phyloP scores from a whole-genome alignment of 2,329 filamentous ascomycete genomes.

The Colletotrichum sp. region DNA sequence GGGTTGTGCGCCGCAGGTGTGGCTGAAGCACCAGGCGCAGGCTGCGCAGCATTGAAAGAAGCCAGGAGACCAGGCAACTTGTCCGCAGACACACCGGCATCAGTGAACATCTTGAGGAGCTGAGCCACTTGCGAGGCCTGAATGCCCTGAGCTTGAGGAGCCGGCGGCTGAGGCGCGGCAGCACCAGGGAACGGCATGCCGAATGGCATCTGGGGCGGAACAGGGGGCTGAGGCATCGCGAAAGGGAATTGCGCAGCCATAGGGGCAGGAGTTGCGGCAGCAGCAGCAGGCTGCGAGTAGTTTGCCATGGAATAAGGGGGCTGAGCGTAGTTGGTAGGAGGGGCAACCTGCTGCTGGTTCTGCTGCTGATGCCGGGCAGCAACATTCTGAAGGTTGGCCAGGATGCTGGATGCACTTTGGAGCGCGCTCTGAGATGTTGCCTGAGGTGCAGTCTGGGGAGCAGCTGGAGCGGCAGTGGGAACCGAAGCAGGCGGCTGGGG shows the following conservation, averaged over 20 bases:
- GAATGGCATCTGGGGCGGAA: constrained; percentile 26
- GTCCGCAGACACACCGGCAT: constrained; percentile 78
- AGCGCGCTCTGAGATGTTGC: constrained; percentile 29
- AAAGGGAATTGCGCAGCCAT: constrained; percentile 41
- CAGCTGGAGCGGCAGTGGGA: constrained; percentile 23
- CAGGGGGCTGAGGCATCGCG: constrained; percentile 35
- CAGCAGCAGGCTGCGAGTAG: constrained; percentile 65
- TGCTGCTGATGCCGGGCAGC: background rate
- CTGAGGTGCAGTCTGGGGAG: constrained; percentile 11
- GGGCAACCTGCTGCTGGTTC: background rate
- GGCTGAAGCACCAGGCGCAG: constrained; percentile 46
- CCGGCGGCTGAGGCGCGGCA: constrained; percentile 33
- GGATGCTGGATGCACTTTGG: background rate
- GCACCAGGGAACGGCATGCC: constrained; percentile 33
- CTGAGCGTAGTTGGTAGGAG: background rate
- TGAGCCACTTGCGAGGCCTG: constrained; percentile 68
- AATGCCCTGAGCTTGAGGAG: constrained; percentile 57
- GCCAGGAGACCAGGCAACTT: constrained; percentile 70
- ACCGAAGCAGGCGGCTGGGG: constrained; percentile 23
- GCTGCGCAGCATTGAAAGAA: constrained; percentile 47
- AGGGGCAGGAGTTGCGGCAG: constrained; percentile 34
- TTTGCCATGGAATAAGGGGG: constrained; percentile 24
- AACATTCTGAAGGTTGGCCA: constrained; percentile 5
- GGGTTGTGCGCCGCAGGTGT: constrained; percentile 14
- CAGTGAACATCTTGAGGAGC: constrained; percentile 76